These are phyloP conservation scores for Aspergillus diversus DNA, from an alignment of 495 filamentous ascomycete genomes.

Conservation along the genomic window DNA sequence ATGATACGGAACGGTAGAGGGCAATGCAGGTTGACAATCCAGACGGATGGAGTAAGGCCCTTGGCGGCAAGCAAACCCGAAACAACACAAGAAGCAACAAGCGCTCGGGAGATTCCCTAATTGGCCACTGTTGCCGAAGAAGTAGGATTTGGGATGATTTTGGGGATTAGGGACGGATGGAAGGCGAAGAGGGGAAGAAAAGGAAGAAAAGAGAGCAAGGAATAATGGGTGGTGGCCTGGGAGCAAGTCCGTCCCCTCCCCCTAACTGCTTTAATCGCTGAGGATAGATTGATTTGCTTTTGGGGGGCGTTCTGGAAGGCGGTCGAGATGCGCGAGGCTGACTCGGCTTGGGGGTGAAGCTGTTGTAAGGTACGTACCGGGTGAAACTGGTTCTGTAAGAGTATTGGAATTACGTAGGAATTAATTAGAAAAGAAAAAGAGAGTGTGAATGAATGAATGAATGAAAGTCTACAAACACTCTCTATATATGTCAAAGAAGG, in stretches of 20 bases:
- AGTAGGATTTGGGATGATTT: too few species aligned
- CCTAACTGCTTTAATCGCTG: constrained; percentile 19
- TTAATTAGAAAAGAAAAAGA: background rate
- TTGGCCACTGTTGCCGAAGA: too few species aligned
- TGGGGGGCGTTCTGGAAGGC: constrained; percentile 32
- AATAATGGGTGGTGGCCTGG: constrained; percentile 7
- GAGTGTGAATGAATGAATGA: background rate
- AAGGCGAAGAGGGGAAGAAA: constrained; percentile 17
- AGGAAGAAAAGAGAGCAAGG: constrained; percentile 6
- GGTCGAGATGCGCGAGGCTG: constrained; percentile 28
- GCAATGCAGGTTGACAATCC: constrained; percentile 10
- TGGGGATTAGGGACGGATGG: background rate
- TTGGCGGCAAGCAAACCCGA: constrained; percentile 8
- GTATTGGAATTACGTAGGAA: constrained; percentile 4
- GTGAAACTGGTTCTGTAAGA: background rate
- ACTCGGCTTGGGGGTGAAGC: background rate
- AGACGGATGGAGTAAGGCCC: background rate
- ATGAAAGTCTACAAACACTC: background rate
- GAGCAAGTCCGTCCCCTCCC: constrained; percentile 24
- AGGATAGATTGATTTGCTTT: constrained; percentile 19
- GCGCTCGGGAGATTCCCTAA: background rate
- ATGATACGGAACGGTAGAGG: constrained; percentile 14
- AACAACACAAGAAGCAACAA: background rate
- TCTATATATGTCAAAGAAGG: background rate
- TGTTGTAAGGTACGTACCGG: constrained; percentile 4